Evolutionary conservation across 345 rosid genomes (phyloP), one percentile per base, ranked within the genome.

Genomic region (Eutrema heterophyllum): DNA sequence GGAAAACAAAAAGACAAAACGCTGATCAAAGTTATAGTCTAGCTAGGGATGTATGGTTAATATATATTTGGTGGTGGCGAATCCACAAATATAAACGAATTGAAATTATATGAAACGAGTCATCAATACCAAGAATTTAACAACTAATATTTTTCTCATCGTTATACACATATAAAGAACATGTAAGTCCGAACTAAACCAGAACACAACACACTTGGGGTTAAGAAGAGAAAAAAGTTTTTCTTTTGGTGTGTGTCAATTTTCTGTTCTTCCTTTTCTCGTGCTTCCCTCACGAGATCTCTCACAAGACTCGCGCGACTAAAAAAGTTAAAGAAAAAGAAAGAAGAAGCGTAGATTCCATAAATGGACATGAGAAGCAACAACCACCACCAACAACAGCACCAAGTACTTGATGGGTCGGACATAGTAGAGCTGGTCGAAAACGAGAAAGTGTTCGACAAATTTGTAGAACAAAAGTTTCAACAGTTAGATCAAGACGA

Each of bases 351-450:
- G 50, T 15, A 56, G 70, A 69, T 61, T 63, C 36, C 66, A 78
- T 78, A 71, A 78, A 78, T 78, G 88, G 88, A 83, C 69, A 60
- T 30, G 74, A 68, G 59, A 65, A 65, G 52, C 61, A 53, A 64
- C 45, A 39, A 53, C 39, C 61, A 75, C 27, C 56, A 53, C 53
- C 68, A 64, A 48, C 76, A 82, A 38, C 80, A 78, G 18, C 75
- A 76, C 72, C 83, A 87, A 82, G 83, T 88, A 4, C 74, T 90
- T 71, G 98, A 95, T 76, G 98, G 98, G 74, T 89, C 97, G 16
- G 85, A 85, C 80, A 92, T 95, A 85, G 90, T 88, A 82, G 83
- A 88, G 89, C 84, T 95, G 78, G 97, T 90, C 77, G 97, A 74
- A 80, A 88, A 90, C 83, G 80, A 92, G 55, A 79, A 82, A 83